Conservation (phyloP, 2,329 filamentous ascomycete genomes). For the Phyllosticta paracitricarpa region DNA sequence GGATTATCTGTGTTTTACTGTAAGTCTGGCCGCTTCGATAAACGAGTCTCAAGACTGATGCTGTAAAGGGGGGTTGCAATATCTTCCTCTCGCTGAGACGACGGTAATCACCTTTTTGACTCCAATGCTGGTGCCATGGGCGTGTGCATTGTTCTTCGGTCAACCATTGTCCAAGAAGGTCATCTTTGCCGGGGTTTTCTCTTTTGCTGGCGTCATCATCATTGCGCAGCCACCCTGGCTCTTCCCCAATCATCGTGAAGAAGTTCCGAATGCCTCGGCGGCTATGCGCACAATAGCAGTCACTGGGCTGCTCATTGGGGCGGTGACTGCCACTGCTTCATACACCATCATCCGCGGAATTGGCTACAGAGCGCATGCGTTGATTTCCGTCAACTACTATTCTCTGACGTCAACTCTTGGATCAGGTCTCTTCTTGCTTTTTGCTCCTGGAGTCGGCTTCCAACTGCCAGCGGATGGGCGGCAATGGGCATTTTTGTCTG, state of each 20-base stretch:
- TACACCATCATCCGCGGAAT: slow-evolving; percentile 69
- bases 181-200: slow-evolving; percentile 62
- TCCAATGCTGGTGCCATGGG: slow-evolving; percentile 64
- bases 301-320: slow-evolving; percentile 59
- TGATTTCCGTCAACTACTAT: slow-evolving; percentile 78
- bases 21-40: slow-evolving; percentile 9
- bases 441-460: slow-evolving; percentile 45
- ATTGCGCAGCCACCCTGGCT: slow-evolving; percentile 61
- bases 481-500: slow-evolving; percentile 58
- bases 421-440: slow-evolving; percentile 46
- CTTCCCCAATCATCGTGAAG: slow-evolving; percentile 28
- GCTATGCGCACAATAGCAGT: slow-evolving; percentile 59
- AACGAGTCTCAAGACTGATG: too few relatives aligned
- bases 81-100: slow-evolving; percentile 72
- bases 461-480: slow-evolving; percentile 40
- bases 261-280: slow-evolving; percentile 34
- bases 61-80: slow-evolving; percentile 50
- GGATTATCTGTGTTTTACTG: slow-evolving; percentile 22
- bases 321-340: slow-evolving; percentile 60
- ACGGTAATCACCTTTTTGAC: slow-evolving; percentile 79
- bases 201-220: slow-evolving; percentile 65
- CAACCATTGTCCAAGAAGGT: slow-evolving; percentile 71
- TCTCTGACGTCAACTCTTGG: slow-evolving; percentile 57
- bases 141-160: slow-evolving; percentile 62
- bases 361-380: slow-evolving; percentile 63